A percentile compares a stretch with the other conserved stretches of the same genome.
These are phyloP conservation scores for Monilinia polystroma DNA, from an alignment of 2,329 filamentous ascomycete genomes.

Conservation along the genomic window DNA sequence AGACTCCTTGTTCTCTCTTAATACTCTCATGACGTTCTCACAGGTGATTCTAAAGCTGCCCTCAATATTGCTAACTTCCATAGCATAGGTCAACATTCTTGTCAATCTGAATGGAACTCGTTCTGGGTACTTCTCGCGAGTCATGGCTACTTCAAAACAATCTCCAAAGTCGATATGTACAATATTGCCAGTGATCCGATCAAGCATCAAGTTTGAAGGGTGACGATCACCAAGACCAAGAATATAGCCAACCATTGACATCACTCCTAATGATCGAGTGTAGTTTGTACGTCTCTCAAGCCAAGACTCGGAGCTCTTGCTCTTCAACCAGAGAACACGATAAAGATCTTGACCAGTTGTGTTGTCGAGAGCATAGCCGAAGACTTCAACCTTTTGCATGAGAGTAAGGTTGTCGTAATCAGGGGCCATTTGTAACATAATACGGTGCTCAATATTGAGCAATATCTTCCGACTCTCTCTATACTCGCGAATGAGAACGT, in stretches of 20 bases:
- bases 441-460: constrained; percentile 97
- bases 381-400: constrained; percentile 99
- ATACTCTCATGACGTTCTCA: constrained; percentile 95
- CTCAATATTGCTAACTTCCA: constrained; percentile 99
- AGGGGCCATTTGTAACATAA: constrained; percentile 99
- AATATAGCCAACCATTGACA: constrained; percentile 99
- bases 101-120: constrained; percentile 96
- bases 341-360: constrained; percentile 98
- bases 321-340: constrained; percentile 97
- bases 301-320: constrained; percentile 97
- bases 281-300: constrained; percentile 98
- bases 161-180: constrained; percentile 99
- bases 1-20: constrained; percentile 96
- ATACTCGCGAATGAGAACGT: constrained; percentile 95
- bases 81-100: constrained; percentile 98
- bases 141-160: constrained; percentile 99
- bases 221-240: constrained; percentile 94
- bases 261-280: constrained; percentile 92
- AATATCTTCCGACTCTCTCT: constrained; percentile 95
- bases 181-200: constrained; percentile 92
- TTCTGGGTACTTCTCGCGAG: constrained; percentile 98
- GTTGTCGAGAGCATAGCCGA: constrained; percentile 98
- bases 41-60: constrained; percentile 97
- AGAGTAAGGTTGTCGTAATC: constrained; percentile 98
- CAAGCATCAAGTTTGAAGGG: constrained; percentile 96